Base-by-base conservation (phyloP, 768 basidiomycete genomes). In the Agaricus subrufescens region DNA sequence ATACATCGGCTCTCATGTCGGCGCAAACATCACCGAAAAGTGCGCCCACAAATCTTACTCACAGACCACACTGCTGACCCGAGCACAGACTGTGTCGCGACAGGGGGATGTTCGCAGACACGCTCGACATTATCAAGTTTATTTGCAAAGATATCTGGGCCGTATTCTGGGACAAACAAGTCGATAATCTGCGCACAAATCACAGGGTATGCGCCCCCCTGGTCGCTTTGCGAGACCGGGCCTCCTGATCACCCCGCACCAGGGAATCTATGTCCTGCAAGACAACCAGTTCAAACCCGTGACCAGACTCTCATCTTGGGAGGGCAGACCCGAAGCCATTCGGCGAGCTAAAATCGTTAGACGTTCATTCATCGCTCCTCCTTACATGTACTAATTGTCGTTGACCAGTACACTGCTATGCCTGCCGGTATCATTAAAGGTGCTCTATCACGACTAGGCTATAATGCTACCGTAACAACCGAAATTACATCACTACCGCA, bases 71-170 rank as follows among this genome's bases (percentile, higher is more conserved):
- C 55, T 44, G 23, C 49, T 26, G 23, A 46, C 12, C 23, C 42
- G 43, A 57, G 27, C 38, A 7, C 63, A 96, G 94, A 60, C 68
- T 96, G 56, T 88, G 87, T 66, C 80, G 87, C 37, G 86, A 91
- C 59, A 77, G 86, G 61, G 75, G 83, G 31, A 77, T 90, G 52
- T 91, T 96, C 56, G 69, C 83, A 0, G 89, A 95, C 66, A 89
- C 92, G 0, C 77, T 98, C 6, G 95, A 98, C 58, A 86, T 83
- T 9, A 86, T 98, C 73, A 97, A 98, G 69, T 97, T 97, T 65
- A 80, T 98, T 56, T 98, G 94, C 74, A 98, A 98, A 66, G 94
- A 98, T 55, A 73, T 98, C n/a, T 98, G 94, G 91, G 76, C 83
- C 0, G 84, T 87, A 23, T 89, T 88, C 54, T 97, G 91, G 86